Evolutionary conservation across 73 alveolate species (phyloP).

Genomic region (Tetrahymena thermophila): DNA sequence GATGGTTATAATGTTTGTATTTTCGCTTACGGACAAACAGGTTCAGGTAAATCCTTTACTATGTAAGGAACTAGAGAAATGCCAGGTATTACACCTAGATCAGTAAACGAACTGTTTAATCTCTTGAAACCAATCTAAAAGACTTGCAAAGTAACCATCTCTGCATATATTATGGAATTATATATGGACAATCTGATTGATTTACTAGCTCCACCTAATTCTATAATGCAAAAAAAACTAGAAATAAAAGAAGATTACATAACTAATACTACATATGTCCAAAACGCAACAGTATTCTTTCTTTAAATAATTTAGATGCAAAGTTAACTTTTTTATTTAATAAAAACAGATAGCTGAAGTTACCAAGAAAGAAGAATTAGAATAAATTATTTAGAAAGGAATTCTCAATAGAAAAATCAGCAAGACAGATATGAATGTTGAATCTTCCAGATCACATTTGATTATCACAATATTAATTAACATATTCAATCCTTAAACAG

Average conservation of each 20-base stretch:
- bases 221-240: constrained; percentile 6
- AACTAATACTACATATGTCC: constrained; percentile 7
- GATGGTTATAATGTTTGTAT: constrained; percentile 98
- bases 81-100: constrained; percentile 93
- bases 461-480: neutral
- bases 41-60: constrained; percentile 96
- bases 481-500: neutral
- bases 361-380: constrained; percentile 33
- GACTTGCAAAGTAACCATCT: neutral
- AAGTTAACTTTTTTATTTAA: neutral
- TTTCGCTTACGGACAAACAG: constrained; percentile 98
- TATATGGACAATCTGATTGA: constrained; percentile 22
- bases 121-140: neutral
- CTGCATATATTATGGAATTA: neutral
- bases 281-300: neutral
- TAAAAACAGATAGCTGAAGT: neutral
- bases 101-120: constrained; percentile 69
- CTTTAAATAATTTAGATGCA: neutral
- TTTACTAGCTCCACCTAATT: neutral
- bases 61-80: constrained; percentile 88
- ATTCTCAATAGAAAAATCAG: constrained; percentile 58
- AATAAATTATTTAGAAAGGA: constrained; percentile 50
- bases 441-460: constrained; percentile 67
- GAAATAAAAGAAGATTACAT: constrained; percentile 12
- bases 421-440: constrained; percentile 67